Evolutionary conservation across 2,329 filamentous ascomycete species (phyloP), one percentile per base, ranked within the genome.

Genomic region (Colletotrichum sp.): DNA sequence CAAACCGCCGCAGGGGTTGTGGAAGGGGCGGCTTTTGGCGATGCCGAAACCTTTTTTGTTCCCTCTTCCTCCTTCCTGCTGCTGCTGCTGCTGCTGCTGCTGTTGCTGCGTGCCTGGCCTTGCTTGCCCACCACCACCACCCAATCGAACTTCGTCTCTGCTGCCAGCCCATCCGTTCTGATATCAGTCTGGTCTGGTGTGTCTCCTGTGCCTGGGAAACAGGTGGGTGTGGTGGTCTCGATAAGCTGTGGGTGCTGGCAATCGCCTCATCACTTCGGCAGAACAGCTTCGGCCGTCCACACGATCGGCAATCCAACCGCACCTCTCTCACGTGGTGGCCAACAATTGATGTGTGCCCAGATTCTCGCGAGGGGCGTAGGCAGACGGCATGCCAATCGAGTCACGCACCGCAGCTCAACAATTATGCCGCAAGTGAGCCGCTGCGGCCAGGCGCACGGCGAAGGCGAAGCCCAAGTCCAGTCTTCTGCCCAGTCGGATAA

Each of bases 1-100:
- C 77, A 78, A 77, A 78, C 77, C 58, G 67, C 32, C 38, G 66
- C 70, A 77, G 68, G 76, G 76, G 48, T 69, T n/a, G 57, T 36
- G 48, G 74, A 76, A 76, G 74, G 70, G 74, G 70, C 74, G 74
- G 74, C 71, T 74, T 57, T 24, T 69, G 70, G 34, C 48, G 74
- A 69, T 74, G 74, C 74, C 74, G 74, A 76, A 74, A 76, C 71
- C 70, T 76, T 74, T 75, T 74, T 64, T 58, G 73, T 73, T 26
- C 43, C 73, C 26, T 65, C 64, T n/a, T 10, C 34, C 68, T 67
- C 68, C 68, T 38, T 61, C 67, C 28, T 55, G 24, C 55, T 26
- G 6, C 48, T 32, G 24, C 55, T 26, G 6, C 48, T 32, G 4
- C 30, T 32, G 1, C 32, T 30, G 6, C 43, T 52, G 43, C 43